These are phyloP conservation scores for Amesomyces nigricolor DNA, from an alignment of 2,329 filamentous ascomycete genomes.

Conservation along the genomic window DNA sequence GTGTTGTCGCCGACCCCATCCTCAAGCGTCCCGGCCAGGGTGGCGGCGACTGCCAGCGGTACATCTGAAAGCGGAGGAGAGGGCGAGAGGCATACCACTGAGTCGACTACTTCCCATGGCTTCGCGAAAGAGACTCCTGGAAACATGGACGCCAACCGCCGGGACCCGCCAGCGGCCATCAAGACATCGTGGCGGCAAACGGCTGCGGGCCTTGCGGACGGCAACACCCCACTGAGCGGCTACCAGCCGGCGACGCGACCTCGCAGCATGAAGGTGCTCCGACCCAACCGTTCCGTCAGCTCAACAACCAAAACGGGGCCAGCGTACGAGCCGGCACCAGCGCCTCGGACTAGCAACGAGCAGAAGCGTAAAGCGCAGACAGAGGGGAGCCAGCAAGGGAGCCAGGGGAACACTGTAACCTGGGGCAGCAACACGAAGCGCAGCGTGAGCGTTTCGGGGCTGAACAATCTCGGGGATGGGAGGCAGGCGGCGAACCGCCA, in stretches of 20 bases:
- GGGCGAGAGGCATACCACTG: conserved; percentile 35
- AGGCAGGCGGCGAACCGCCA: conserved; percentile 2
- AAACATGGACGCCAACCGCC: conserved; percentile 31
- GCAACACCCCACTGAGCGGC: conserved; percentile 51
- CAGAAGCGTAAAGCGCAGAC: conserved; percentile 37
- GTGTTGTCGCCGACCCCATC: conserved; percentile 35
- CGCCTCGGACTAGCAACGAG: conserved; percentile 42
- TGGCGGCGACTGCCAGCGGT: conserved; percentile 31
- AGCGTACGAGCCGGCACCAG: conserved; percentile 46
- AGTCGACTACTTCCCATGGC: conserved; percentile 26
- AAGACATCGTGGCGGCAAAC: conserved; percentile 68
- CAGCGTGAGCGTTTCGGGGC: conserved; percentile 31
- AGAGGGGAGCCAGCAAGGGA: conserved; percentile 4
- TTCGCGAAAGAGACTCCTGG: conserved; percentile 28
- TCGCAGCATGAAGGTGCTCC: conserved; percentile 84
- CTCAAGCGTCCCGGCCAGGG: conserved; percentile 31
- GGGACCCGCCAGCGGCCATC: conserved; percentile 51
- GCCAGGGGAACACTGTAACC: conserved; percentile 18
- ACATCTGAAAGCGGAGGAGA: conserved; percentile 43
- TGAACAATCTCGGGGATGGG: conserved; percentile 29
- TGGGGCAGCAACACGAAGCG: conserved; percentile 44
- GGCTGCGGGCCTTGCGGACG: conserved; percentile 44
- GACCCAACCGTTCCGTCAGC: conserved; percentile 61
- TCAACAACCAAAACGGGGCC: conserved; percentile 47
- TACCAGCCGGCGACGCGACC: conserved; percentile 63